phyloP scores from a whole-genome alignment of 2,329 filamentous ascomycete genomes.

The Colletotrichum limetticola region DNA sequence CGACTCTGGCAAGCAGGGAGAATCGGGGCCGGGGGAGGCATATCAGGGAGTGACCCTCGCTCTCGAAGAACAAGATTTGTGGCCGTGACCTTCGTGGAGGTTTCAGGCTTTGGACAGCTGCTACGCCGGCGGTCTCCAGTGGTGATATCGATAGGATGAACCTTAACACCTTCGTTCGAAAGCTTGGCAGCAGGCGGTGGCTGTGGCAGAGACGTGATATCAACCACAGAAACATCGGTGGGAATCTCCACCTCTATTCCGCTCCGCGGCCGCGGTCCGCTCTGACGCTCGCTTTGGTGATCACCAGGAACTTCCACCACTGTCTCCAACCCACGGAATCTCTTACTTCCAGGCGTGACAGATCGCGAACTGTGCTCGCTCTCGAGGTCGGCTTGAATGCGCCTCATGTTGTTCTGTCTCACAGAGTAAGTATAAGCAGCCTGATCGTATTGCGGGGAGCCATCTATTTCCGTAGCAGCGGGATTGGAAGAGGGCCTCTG shows the following conservation, averaged over 20 bases:
- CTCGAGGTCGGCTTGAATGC: conserved; percentile 20
- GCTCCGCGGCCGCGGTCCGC: conserved; percentile 18
- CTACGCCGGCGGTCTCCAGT: conserved; percentile 16
- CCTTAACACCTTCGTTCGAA: conserved; percentile 13
- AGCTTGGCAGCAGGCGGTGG: conserved; percentile 7
- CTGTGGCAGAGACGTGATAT: background rate
- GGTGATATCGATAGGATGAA: conserved; percentile 2
- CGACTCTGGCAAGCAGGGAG: conserved; percentile 8
- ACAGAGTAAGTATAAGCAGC: conserved; percentile 17
- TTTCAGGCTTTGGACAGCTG: conserved; percentile 10
- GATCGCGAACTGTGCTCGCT: conserved; percentile 27
- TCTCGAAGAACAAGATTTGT: conserved; percentile 27
- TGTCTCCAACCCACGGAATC: conserved; percentile 24
- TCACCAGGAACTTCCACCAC: conserved; percentile 20
- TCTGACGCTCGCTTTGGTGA: conserved; percentile 1
- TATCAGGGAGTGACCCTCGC: conserved; percentile 32
- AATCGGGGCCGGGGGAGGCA: conserved; percentile 28
- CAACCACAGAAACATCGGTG: background rate
- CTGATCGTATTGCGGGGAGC: background rate
- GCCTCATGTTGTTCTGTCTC: conserved; percentile 9
- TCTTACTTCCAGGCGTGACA: conserved; percentile 24
- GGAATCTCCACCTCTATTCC: conserved; percentile 18
- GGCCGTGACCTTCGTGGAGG: conserved; percentile 9
- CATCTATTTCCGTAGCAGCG: background rate
- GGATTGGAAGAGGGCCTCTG: background rate